Evolutionary conservation across 1,284 basidiomycete species (phyloP).

Genomic region (Cutaneotrichosporon arboriforme): DNA sequence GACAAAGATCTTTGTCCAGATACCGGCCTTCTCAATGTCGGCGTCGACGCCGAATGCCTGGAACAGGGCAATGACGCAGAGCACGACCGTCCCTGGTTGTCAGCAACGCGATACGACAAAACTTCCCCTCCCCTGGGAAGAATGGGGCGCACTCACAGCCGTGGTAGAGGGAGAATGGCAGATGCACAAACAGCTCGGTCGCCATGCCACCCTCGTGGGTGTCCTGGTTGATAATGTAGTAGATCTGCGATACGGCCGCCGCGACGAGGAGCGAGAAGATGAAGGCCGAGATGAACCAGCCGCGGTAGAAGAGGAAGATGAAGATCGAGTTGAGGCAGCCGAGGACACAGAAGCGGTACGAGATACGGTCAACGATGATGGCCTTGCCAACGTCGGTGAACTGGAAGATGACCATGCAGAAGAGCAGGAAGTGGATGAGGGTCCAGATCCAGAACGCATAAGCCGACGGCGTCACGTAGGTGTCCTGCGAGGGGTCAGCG

Average conservation of each 20-base stretch:
- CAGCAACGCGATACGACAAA: background rate
- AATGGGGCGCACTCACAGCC: slow-evolving; percentile 56
- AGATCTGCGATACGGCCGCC: slow-evolving; percentile 61
- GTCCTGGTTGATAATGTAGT: slow-evolving; percentile 83
- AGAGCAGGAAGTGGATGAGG: slow-evolving; percentile 71
- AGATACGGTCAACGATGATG: slow-evolving; percentile 74
- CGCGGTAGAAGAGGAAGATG: slow-evolving; percentile 67
- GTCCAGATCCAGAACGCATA: slow-evolving; percentile 49
- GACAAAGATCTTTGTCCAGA: slow-evolving; percentile 90
- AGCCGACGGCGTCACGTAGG: slow-evolving; percentile 17
- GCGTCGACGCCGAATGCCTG: slow-evolving; percentile 85
- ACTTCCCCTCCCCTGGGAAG: background rate
- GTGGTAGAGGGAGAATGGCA: slow-evolving; percentile 86
- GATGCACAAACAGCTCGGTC: slow-evolving; percentile 59
- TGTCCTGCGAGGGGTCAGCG: slow-evolving; percentile 46
- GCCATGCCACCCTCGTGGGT: slow-evolving; percentile 57
- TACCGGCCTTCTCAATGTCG: slow-evolving; percentile 59
- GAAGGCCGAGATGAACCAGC: slow-evolving; percentile 70
- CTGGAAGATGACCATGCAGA: slow-evolving; percentile 84
- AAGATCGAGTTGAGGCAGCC: slow-evolving; percentile 78
- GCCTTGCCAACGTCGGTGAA: slow-evolving; percentile 66
- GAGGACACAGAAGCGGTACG: slow-evolving; percentile 82
- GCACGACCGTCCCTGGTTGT: slow-evolving; percentile 64
- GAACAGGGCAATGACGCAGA: slow-evolving; percentile 81
- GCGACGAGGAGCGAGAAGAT: slow-evolving; percentile 69